Evolutionary conservation across 768 basidiomycete genomes (phyloP), one percentile per base, ranked within the genome.

Genomic region (Multifurca ochricompacta): DNA sequence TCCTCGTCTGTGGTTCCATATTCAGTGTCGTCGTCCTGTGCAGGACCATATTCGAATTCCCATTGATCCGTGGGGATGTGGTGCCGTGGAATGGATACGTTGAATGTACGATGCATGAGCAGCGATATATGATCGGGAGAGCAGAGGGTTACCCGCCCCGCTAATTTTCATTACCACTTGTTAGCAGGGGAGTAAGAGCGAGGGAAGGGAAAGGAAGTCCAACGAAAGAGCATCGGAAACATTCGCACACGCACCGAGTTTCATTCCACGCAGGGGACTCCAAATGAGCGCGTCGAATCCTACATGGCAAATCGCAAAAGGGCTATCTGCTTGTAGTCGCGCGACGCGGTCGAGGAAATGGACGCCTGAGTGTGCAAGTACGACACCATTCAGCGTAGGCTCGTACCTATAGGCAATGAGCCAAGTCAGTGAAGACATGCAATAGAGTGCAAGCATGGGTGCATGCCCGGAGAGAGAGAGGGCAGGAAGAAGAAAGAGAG

Each of bases 51-150:
- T 68, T 94, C 88, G 64, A 95, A 97, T 53, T 81, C 77, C 84
- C 89, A 94, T 55, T 77, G 69, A 30, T 86, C 83, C 25, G 72
- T 74, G 3, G 90, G 89, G 60, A 97, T 92, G 67, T 96, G 92
- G 64, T 89, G 81, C 52, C 87, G 81, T 2, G 94, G 93, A 69
- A 97, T 93, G 18, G 94, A 94, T 16, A 89, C 87, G 68, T 97
- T 97, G 75, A 96, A 97, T 6, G 90, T 96, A 23, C 83, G 81
- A 62, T 93, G 89, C 3, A 93, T 76, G 31, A 97, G 87, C 14
- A 97, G 74, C 1, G 92, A 90, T 49, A 96, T 75, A 63, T 97
- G 94, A 65, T 94, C 92, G 1, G 92, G 91, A 2, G 93, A 95
- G 61, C 80, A 93, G 18, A 96, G 74, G 63, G 81, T 94, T 48